A percentile compares a stretch with the other conserved stretches of the same genome.
Evolutionary conservation across 1,284 basidiomycete genomes (phyloP).

Genomic region (Albatrellus sp.): DNA sequence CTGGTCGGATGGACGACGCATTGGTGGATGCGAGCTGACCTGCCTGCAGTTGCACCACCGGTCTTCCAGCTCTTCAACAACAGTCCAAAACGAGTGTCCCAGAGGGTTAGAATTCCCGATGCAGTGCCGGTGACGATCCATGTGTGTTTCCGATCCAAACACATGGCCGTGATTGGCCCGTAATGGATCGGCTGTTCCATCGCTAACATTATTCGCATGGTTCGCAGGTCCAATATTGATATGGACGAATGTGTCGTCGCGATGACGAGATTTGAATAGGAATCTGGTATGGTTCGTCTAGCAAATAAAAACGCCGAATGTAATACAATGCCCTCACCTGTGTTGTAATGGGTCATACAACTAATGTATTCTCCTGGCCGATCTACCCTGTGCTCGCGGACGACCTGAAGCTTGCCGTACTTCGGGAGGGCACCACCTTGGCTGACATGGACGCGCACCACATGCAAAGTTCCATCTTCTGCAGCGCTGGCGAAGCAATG

Average conservation of each 20-base stretch:
- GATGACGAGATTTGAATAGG: constrained; percentile 67
- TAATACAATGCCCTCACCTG: constrained; percentile 33
- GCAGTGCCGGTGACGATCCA: constrained; percentile 88
- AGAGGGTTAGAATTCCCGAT: constrained; percentile 73
- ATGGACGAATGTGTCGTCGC: constrained; percentile 77
- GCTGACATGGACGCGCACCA: constrained; percentile 69
- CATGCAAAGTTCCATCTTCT: constrained; percentile 76
- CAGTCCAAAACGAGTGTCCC: constrained; percentile 94
- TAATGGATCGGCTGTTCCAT: constrained; percentile 80
- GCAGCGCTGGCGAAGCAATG: constrained; percentile 86
- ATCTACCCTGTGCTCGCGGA: constrained; percentile 64
- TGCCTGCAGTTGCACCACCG: constrained; percentile 41
- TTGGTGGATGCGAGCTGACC: constrained; percentile 50
- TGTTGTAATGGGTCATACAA: constrained; percentile 65
- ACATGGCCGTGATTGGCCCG: constrained; percentile 79
- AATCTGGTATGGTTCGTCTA: constrained; percentile 29
- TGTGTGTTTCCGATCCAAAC: constrained; percentile 67
- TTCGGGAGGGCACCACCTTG: constrained; percentile 58
- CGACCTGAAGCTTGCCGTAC: constrained; percentile 66
- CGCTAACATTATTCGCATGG: constrained; percentile 65
- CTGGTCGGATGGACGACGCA: constrained; percentile 75
- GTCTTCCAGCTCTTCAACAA: constrained; percentile 80
- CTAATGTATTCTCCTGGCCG: constrained; percentile 66
- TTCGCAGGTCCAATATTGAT: constrained; percentile 74
- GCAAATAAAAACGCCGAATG: not conserved